Evolutionary conservation across 305 asterid species (phyloP).

Genomic region (Nicotiana rustica): DNA sequence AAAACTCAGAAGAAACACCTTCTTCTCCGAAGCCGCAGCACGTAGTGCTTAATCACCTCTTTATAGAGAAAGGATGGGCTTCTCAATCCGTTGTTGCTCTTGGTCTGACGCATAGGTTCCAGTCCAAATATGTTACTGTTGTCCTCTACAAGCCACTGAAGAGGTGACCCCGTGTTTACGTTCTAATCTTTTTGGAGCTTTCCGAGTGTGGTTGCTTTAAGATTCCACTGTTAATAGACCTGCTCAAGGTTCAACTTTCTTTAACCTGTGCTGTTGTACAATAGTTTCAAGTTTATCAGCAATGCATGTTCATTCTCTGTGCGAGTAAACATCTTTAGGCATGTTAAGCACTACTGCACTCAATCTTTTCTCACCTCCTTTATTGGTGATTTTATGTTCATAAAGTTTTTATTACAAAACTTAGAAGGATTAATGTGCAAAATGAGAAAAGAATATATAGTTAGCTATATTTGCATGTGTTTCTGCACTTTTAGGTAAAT

Average conservation of each 20-base stretch:
- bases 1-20: constrained; percentile 49
- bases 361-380: not conserved
- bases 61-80: constrained; percentile 75
- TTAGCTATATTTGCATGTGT: not conserved
- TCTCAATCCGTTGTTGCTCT: constrained; percentile 79
- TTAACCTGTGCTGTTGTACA: constrained; percentile 43
- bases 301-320: constrained; percentile 31
- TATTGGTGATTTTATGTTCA: not conserved
- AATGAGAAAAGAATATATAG: not conserved
- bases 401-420: not conserved
- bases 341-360: not conserved
- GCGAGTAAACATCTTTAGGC: constrained; percentile 30
- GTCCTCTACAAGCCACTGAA: constrained; percentile 88
- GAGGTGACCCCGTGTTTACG: constrained; percentile 50
- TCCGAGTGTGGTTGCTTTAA: constrained; percentile 33
- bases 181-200: constrained; percentile 32
- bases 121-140: constrained; percentile 83
- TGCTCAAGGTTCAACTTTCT: constrained; percentile 4
- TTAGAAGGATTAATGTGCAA: not conserved
- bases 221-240: constrained; percentile 35
- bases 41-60: constrained; percentile 89
- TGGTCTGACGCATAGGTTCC: constrained; percentile 84
- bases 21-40: constrained; percentile 67
- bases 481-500: too few relatives aligned
- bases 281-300: constrained; percentile 39